Percentiles rank a stretch among this genome's conserved stretches.
These are phyloP conservation scores for Lagenidium giganteum DNA, from an alignment of 352 stramenopile species.

Conservation along the genomic window DNA sequence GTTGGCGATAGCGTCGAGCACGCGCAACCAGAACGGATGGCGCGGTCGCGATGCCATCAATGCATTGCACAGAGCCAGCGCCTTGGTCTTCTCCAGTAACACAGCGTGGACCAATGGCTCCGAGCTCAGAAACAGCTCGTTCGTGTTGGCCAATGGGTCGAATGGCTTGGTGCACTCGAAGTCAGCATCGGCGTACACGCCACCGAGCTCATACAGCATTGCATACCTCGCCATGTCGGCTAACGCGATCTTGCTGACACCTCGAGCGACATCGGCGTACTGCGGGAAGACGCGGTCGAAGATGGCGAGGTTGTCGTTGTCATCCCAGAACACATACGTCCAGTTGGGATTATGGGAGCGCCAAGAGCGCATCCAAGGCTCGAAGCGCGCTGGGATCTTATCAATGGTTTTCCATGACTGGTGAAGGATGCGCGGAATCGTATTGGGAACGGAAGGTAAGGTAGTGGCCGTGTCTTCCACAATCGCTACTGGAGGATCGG, in stretches of 20 bases:
- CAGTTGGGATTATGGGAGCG: constrained; percentile 27
- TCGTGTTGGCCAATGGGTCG: constrained; percentile 21
- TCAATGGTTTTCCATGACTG: constrained; percentile 45
- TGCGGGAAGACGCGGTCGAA: constrained; percentile 42
- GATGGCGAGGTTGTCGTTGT: constrained; percentile 43
- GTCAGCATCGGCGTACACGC: constrained; percentile 46
- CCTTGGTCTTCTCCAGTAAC: constrained; percentile 31
- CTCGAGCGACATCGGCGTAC: constrained; percentile 31
- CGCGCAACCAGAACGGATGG: constrained; percentile 43
- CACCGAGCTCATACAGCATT: constrained; percentile 38
- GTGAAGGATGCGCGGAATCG: constrained; percentile 52
- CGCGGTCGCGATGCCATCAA: constrained; percentile 42
- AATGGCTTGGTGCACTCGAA: constrained; percentile 47
- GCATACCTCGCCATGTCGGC: constrained; percentile 53
- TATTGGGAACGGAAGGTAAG: too few species aligned
- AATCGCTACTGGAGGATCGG: too few species aligned
- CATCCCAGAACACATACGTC: constrained; percentile 57
- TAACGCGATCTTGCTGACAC: constrained; percentile 36
- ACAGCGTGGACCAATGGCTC: constrained; percentile 36
- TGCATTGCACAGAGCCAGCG: constrained; percentile 39
- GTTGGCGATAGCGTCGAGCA: constrained; percentile 42
- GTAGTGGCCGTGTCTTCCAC: too few species aligned
- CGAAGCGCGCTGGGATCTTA: constrained; percentile 35
- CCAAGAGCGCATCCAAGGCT: constrained; percentile 57
- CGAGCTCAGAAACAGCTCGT: constrained; percentile 40